Conservation (phyloP, 2,329 filamentous ascomycete species). For the Beauveria caledonica region DNA sequence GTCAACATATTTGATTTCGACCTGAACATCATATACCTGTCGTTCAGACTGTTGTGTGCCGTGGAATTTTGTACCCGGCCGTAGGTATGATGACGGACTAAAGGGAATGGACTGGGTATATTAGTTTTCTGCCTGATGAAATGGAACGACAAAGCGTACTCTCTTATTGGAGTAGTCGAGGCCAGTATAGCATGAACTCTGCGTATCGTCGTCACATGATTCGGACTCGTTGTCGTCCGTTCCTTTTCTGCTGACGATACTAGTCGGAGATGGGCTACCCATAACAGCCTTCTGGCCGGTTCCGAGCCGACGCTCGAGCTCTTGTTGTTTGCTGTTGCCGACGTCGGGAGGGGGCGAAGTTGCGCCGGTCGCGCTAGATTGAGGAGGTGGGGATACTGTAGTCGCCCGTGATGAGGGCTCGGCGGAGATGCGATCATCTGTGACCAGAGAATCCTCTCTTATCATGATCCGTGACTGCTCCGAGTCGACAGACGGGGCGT, state of each 20-base stretch:
- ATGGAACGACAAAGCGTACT: conserved; percentile 31
- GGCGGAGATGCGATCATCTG: conserved; percentile 20
- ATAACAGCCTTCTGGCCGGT: background rate
- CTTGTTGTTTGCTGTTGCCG: conserved; percentile 26
- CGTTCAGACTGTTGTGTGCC: conserved; percentile 91
- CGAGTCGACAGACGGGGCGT: conserved; percentile 1
- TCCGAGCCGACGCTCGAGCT: background rate
- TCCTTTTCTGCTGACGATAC: background rate
- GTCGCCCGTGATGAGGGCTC: conserved; percentile 30
- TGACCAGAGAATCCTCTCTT: conserved; percentile 20
- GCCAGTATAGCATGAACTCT: conserved; percentile 3
- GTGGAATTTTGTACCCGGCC: conserved; percentile 77
- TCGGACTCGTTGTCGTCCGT: background rate
- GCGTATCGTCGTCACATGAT: background rate
- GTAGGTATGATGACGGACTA: conserved; percentile 77
- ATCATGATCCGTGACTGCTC: conserved; percentile 14
- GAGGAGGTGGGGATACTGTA: conserved; percentile 36
- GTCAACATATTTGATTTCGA: conserved; percentile 94
- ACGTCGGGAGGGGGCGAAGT: conserved; percentile 26
- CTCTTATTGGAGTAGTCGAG: conserved; percentile 31
- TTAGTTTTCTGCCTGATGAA: conserved; percentile 8
- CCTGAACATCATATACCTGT: conserved; percentile 89
- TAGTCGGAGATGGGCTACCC: background rate
- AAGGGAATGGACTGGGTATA: conserved; percentile 59
- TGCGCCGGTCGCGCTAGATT: conserved; percentile 24